Conservation (phyloP, 2,329 filamentous ascomycete genomes). For the Aspergillus felis region DNA sequence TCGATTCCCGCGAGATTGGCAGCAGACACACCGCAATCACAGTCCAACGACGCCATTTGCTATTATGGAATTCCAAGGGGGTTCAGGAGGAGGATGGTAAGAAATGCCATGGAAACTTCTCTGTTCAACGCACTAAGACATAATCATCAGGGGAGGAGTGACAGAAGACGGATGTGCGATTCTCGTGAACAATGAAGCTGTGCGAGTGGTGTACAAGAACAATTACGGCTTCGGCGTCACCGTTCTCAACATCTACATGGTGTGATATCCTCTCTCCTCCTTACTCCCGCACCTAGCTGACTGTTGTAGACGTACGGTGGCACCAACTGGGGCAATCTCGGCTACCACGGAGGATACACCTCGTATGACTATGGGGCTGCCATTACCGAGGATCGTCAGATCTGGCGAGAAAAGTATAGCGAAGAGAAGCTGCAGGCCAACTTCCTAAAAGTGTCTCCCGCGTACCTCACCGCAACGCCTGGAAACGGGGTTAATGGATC, state of each 20-base stretch:
- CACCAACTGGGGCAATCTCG: slow-evolving; percentile 79
- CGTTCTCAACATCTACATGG: slow-evolving; percentile 74
- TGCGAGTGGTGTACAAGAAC: slow-evolving; percentile 79
- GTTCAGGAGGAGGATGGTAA: slow-evolving; percentile 67
- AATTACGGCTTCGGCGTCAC: slow-evolving; percentile 62
- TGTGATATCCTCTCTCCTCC: slow-evolving; percentile 23
- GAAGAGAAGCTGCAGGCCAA: slow-evolving; percentile 73
- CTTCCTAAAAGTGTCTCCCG: slow-evolving; percentile 69
- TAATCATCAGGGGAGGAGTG: neutral
- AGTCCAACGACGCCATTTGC: slow-evolving; percentile 65
- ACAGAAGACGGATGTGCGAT: slow-evolving; percentile 51
- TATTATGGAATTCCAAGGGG: slow-evolving; percentile 63
- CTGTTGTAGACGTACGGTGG: slow-evolving; percentile 60
- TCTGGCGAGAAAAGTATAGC: slow-evolving; percentile 71
- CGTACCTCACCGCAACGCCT: slow-evolving; percentile 61
- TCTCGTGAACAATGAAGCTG: slow-evolving; percentile 69
- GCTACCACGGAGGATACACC: slow-evolving; percentile 63
- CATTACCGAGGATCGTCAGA: slow-evolving; percentile 65
- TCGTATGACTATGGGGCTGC: slow-evolving; percentile 60
- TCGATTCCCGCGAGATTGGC: slow-evolving; percentile 21
- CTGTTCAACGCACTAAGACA: neutral
- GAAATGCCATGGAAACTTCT: neutral
- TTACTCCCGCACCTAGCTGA: neutral
- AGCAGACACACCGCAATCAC: slow-evolving; percentile 52
- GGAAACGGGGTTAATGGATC: slow-evolving; percentile 38